phyloP scores from a whole-genome alignment of 768 basidiomycete genomes.

The Hygrocybe punicea region DNA sequence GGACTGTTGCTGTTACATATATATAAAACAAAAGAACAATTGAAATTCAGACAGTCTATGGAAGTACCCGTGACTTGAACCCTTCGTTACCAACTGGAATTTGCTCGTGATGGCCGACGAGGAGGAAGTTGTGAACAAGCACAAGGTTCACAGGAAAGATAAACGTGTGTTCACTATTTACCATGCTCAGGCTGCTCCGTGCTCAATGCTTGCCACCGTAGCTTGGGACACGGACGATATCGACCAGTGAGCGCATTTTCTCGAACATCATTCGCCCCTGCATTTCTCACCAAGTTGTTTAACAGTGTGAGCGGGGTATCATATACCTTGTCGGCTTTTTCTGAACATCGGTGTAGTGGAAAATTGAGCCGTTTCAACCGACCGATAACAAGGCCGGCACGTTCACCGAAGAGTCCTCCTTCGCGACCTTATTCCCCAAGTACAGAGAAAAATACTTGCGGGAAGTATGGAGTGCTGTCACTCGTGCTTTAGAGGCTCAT shows the following conservation, averaged over 20 bases:
- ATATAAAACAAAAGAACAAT: slow-evolving; percentile 5
- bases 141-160: slow-evolving; percentile 88
- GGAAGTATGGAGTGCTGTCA: slow-evolving; percentile 92
- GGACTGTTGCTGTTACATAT: slow-evolving; percentile 11
- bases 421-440: slow-evolving; percentile 97
- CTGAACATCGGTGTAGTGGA: slow-evolving; percentile 58
- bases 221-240: slow-evolving; percentile 99
- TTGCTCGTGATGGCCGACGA: slow-evolving; percentile 39
- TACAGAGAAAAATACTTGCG: slow-evolving; percentile 96
- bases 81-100: too few relatives aligned
- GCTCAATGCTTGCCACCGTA: slow-evolving; percentile 32
- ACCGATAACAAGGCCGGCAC: slow-evolving; percentile 76
- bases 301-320: slow-evolving; percentile 42
- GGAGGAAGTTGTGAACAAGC: slow-evolving; percentile 62
- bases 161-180: slow-evolving; percentile 64
- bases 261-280: slow-evolving; percentile 2
- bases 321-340: not conserved
- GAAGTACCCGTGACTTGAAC: too few relatives aligned
- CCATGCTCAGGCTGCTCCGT: not conserved
- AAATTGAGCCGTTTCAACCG: slow-evolving; percentile 73
- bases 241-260: slow-evolving; percentile 73
- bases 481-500: slow-evolving; percentile 75
- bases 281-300: slow-evolving; percentile 6
- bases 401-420: slow-evolving; percentile 94
- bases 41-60: slow-evolving; percentile 2